Evolutionary conservation across 345 rosid genomes (phyloP).

Genomic region (Ceriops zippeliana): DNA sequence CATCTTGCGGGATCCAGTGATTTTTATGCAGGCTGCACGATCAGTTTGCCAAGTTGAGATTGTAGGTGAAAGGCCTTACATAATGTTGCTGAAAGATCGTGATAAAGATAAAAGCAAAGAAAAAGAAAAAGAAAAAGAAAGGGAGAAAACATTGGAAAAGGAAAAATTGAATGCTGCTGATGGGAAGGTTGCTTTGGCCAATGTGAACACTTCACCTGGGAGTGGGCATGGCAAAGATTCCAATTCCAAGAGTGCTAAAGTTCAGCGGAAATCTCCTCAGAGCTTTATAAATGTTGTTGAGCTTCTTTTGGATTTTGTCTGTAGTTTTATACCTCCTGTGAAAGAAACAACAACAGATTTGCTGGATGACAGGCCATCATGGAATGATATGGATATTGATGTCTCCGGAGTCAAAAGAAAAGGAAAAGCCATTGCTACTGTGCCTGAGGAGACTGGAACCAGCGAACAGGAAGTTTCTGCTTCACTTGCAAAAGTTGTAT

Average conservation of each 20-base stretch:
- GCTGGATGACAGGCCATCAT: conserved; percentile 35
- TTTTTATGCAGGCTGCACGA: conserved; percentile 76
- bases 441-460: conserved; percentile 51
- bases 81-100: conserved; percentile 79
- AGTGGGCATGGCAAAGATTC: conserved; percentile 50
- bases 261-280: conserved; percentile 72
- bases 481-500: conserved; percentile 75
- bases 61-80: conserved; percentile 89
- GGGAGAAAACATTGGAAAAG: conserved; percentile 56
- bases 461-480: conserved; percentile 61
- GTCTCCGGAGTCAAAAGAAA: conserved; percentile 68
- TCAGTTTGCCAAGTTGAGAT: conserved; percentile 90
- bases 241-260: conserved; percentile 63
- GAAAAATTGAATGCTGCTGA: conserved; percentile 55
- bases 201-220: conserved; percentile 35
- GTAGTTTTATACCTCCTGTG: conserved; percentile 58
- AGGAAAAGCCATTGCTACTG: conserved; percentile 77
- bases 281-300: conserved; percentile 78
- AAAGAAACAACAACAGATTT: conserved; percentile 39
- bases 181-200: conserved; percentile 55
- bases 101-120: conserved; percentile 79
- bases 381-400: conserved; percentile 89
- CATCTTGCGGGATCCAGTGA: conserved; percentile 74
- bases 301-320: conserved; percentile 72
- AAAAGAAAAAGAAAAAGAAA: conserved; percentile 67